Conservation (phyloP, 352 stramenopile genomes). For the Globisporangium ultimum region DNA sequence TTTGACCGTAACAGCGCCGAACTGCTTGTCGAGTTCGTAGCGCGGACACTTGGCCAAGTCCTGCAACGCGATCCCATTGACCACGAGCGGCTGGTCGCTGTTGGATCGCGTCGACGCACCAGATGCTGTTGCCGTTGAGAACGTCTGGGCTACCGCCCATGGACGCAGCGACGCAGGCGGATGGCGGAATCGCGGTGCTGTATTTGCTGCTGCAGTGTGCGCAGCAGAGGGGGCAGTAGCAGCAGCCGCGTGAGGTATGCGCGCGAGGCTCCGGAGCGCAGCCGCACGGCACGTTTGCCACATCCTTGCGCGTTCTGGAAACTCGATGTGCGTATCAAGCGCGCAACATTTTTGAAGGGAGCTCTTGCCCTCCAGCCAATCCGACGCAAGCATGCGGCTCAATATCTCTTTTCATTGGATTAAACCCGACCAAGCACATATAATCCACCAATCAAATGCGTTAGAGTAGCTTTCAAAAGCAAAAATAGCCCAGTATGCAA, state of each 20-base stretch:
- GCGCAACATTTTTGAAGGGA: background rate
- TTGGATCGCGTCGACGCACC: background rate
- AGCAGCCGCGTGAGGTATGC: background rate
- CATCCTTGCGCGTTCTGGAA: constrained; percentile 2
- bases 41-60: constrained; percentile 28
- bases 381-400: background rate
- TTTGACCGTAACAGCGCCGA: constrained; percentile 20
- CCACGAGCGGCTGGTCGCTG: background rate
- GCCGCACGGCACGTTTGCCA: constrained; percentile 9
- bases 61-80: constrained; percentile 23
- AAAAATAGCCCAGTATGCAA: no score
- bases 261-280: constrained; percentile 7
- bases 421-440: no score
- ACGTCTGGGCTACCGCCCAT: no score
- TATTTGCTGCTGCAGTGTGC: background rate
- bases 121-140: background rate
- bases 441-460: no score
- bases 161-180: background rate
- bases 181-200: constrained; percentile 1
- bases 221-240: background rate
- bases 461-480: no score
- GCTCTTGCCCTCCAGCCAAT: constrained; percentile 5
- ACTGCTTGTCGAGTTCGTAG: constrained; percentile 21
- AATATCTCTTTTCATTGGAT: background rate
- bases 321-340: constrained; percentile 5